Percentiles rank a stretch among this genome's conserved stretches.
phyloP scores from a whole-genome alignment of 495 filamentous ascomycete genomes.

The Tetracladium marchalianum region DNA sequence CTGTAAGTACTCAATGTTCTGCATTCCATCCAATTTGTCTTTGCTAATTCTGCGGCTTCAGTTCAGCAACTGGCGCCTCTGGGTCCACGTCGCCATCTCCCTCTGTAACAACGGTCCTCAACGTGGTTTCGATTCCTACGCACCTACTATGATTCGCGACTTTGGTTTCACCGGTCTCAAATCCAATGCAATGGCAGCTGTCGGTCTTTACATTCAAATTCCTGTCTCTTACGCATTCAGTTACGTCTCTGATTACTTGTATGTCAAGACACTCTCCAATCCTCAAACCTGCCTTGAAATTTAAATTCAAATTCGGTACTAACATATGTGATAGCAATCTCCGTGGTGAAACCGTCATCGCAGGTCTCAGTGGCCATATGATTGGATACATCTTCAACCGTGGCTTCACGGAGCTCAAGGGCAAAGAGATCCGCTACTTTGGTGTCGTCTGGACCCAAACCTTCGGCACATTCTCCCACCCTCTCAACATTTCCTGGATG shows the following conservation, averaged over 20 bases:
- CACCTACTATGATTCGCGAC: conserved; percentile 16
- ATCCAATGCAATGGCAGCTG: neutral
- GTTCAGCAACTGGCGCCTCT: conserved; percentile 25
- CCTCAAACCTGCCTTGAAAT: too few relatives aligned
- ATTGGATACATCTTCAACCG: conserved; percentile 33
- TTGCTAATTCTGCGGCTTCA: conserved; percentile 46
- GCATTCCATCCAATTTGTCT: conserved; percentile 38
- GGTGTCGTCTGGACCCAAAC: conserved; percentile 42
- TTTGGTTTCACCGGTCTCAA: neutral
- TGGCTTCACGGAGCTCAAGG: conserved; percentile 18
- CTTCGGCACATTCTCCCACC: conserved; percentile 55
- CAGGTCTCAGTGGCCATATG: conserved; percentile 15
- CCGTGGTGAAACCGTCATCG: conserved; percentile 25
- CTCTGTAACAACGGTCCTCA: conserved; percentile 26
- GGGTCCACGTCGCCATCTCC: conserved; percentile 34
- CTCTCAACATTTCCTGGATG: conserved; percentile 47
- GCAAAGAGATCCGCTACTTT: conserved; percentile 21
- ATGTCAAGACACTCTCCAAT: conserved; percentile 2
- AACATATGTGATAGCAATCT: conserved; percentile 18
- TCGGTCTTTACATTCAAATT: neutral
- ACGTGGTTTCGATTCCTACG: conserved; percentile 34
- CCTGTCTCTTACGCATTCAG: conserved; percentile 33
- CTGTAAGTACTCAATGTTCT: conserved; percentile 2
- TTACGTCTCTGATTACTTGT: conserved; percentile 31
- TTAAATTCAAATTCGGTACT: too few relatives aligned